A percentile compares a stretch with the other conserved stretches of the same genome.
These are phyloP conservation scores for Ogataea glucozyma DNA, from an alignment of 805 yeast genomes.

Conservation along the genomic window DNA sequence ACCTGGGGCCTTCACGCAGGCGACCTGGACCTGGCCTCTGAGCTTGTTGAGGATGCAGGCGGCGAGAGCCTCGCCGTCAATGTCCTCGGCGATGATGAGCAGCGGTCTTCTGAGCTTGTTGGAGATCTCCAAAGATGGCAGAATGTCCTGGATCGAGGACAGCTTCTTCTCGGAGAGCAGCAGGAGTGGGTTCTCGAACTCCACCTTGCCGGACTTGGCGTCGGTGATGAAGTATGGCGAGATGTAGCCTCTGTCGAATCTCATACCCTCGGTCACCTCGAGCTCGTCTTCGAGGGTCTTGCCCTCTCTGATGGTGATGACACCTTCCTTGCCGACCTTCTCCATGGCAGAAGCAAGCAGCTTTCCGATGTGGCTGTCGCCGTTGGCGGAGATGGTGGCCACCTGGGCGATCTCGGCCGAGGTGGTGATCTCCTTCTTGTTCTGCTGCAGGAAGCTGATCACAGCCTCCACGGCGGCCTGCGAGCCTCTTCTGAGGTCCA, in stretches of 20 bases:
- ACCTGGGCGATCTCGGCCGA: slow-evolving; percentile 96
- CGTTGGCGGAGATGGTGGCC: slow-evolving; percentile 96
- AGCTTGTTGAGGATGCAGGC: slow-evolving; percentile 96
- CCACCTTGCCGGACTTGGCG: slow-evolving; percentile 89
- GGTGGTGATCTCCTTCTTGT: slow-evolving; percentile 92
- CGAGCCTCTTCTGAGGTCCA: slow-evolving; percentile 96
- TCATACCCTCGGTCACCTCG: slow-evolving; percentile 98
- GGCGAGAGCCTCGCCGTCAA: slow-evolving; percentile 98
- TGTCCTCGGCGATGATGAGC: slow-evolving; percentile 89
- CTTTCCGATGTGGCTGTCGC: slow-evolving; percentile 89
- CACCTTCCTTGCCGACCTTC: slow-evolving; percentile 99
- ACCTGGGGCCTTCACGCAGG: slow-evolving; percentile 98
- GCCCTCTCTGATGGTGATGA: slow-evolving; percentile 95
- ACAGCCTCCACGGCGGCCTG: slow-evolving; percentile 96
- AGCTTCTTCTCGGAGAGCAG: slow-evolving; percentile 91
- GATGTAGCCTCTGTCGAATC: slow-evolving; percentile 95
- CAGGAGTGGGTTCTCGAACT: slow-evolving; percentile 89
- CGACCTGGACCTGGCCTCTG: slow-evolving; percentile 97
- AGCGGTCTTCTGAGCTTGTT: slow-evolving; percentile 92
- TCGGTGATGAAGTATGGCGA: slow-evolving; percentile 96
- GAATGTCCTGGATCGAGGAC: slow-evolving; percentile 83
- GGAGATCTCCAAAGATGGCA: slow-evolving; percentile 91
- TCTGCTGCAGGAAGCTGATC: slow-evolving; percentile 74
- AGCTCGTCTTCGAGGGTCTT: slow-evolving; percentile 95
- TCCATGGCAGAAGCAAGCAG: slow-evolving; percentile 95